Evolutionary conservation across 495 filamentous ascomycete genomes (phyloP).

Genomic region (Talaromyces adpressus): DNA sequence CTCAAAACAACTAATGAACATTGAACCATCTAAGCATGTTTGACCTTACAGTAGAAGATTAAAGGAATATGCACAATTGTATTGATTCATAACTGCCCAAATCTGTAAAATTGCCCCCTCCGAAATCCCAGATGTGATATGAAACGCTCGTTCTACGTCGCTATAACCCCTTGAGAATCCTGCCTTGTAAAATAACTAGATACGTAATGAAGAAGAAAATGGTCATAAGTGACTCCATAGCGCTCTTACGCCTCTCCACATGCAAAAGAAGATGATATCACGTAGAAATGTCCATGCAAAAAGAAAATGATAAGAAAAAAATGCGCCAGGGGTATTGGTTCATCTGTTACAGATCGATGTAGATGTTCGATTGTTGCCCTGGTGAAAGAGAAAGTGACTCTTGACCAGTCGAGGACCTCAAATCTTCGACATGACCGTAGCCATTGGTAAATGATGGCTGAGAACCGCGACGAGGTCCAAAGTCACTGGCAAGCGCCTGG

Average conservation of each 20-base stretch:
- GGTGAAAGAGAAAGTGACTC: constrained; percentile 4
- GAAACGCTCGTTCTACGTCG: not conserved
- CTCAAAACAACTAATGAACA: not conserved
- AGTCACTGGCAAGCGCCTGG: constrained; percentile 17
- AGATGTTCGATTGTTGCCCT: not conserved
- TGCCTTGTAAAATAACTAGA: not conserved
- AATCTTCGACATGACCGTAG: not conserved
- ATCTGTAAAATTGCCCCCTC: not conserved
- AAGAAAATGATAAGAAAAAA: not conserved
- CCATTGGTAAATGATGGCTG: constrained; percentile 16
- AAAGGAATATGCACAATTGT: not conserved
- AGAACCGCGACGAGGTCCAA: constrained; percentile 17
- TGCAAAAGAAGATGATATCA: not conserved
- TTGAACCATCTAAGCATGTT: not conserved
- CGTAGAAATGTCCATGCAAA: not conserved
- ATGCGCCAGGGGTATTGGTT: not conserved
- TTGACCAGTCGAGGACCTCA: not conserved
- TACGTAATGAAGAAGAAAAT: not conserved
- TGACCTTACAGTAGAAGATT: not conserved
- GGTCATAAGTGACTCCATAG: not conserved
- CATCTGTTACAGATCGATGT: constrained; percentile 2
- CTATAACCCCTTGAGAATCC: not conserved
- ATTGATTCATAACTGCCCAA: not conserved
- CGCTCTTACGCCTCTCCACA: not conserved
- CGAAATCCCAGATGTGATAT: not conserved